Evolutionary conservation across 73 alveolate species (phyloP).

Genomic region (Blepharisma japonicum): DNA sequence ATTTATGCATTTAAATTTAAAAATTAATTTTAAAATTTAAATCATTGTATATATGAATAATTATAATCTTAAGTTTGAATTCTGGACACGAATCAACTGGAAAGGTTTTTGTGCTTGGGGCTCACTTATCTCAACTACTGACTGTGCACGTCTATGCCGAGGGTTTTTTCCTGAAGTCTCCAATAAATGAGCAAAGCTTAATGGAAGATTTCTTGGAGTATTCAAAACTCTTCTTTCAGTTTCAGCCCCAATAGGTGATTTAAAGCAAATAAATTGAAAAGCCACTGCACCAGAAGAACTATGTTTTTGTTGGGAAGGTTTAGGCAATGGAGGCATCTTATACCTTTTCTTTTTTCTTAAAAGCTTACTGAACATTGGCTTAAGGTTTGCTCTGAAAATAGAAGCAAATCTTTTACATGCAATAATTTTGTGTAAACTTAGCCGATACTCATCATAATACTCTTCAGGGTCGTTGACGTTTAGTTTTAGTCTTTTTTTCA

Average conservation of each 20-base stretch:
- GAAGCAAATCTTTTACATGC: too few species aligned
- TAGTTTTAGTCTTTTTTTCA: neutral
- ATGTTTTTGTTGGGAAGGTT: neutral
- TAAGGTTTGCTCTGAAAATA: neutral
- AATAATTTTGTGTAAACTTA: too few species aligned
- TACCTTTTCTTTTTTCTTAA: neutral
- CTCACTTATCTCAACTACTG: neutral
- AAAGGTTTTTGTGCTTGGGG: slow-evolving; percentile 4
- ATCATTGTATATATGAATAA: too few species aligned
- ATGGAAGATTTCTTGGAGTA: neutral
- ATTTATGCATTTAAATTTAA: too few species aligned
- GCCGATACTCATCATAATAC: too few species aligned
- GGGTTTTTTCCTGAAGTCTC: neutral
- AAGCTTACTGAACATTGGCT: neutral
- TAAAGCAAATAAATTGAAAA: neutral
- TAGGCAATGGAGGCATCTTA: neutral
- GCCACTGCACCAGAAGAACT: neutral
- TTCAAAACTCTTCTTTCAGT: neutral
- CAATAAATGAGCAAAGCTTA: neutral
- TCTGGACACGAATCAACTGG: slow-evolving; percentile 13
- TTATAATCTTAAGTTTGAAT: neutral
- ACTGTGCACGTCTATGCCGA: slow-evolving; percentile 4
- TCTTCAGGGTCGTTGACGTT: too few species aligned
- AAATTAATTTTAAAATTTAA: too few species aligned
- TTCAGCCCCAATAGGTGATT: neutral